These are phyloP conservation scores for Tetracladium setigerum DNA, from an alignment of 495 filamentous ascomycete species.

Conservation along the genomic window DNA sequence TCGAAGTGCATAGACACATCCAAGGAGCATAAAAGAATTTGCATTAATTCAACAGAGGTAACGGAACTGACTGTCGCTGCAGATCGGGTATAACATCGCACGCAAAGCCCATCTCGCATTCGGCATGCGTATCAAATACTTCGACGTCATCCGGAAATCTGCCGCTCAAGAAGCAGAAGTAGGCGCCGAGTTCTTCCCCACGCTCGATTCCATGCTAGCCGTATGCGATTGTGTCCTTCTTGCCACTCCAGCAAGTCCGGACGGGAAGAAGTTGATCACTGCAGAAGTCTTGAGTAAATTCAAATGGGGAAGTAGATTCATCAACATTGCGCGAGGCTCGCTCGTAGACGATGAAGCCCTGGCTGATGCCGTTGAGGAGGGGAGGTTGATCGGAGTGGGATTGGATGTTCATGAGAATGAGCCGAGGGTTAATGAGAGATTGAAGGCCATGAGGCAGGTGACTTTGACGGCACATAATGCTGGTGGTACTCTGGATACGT, in stretches of 20 bases:
- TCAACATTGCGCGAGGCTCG: constrained; percentile 66
- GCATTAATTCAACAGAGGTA: constrained; percentile 28
- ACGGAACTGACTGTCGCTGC: too few relatives aligned
- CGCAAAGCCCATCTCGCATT: constrained; percentile 51
- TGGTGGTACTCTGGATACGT: constrained; percentile 60
- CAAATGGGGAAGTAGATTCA: constrained; percentile 51
- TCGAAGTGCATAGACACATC: too few relatives aligned
- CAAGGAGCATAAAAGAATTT: not conserved
- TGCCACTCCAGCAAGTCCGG: constrained; percentile 51
- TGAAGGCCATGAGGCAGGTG: constrained; percentile 31
- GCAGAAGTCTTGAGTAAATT: constrained; percentile 40
- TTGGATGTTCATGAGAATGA: constrained; percentile 65
- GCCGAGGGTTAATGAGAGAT: constrained; percentile 14
- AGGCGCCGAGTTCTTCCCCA: constrained; percentile 42
- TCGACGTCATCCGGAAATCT: constrained; percentile 54
- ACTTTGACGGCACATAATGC: constrained; percentile 65
- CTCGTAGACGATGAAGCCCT: constrained; percentile 66
- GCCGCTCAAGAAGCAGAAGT: constrained; percentile 31
- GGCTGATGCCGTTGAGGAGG: constrained; percentile 50
- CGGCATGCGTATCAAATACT: constrained; percentile 59
- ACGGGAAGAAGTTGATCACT: constrained; percentile 49
- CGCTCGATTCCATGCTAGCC: constrained; percentile 44
- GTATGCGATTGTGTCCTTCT: constrained; percentile 59
- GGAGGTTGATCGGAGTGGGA: constrained; percentile 45
- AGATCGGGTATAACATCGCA: constrained; percentile 63